Conservation (phyloP, 768 basidiomycete species). For the Russula griseocarnosa region DNA sequence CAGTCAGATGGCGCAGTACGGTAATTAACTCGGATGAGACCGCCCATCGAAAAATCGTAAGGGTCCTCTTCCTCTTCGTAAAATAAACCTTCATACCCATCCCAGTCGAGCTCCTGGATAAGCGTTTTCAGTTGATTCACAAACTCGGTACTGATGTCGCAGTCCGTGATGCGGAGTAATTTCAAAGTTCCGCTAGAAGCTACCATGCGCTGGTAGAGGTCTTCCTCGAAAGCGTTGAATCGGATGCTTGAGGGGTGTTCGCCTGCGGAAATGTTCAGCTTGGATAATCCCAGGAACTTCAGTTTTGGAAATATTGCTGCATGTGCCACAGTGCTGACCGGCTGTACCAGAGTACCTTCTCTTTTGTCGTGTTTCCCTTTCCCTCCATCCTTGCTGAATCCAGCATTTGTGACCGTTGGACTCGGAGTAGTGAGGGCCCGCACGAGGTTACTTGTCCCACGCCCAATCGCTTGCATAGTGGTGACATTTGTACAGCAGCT, state of each 20-base stretch:
- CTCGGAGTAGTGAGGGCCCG: constrained; percentile 2
- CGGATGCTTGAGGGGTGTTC: neutral
- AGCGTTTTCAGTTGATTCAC: neutral
- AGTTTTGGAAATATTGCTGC: neutral
- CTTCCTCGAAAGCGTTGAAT: neutral
- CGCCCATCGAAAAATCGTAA: no score
- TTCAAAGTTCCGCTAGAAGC: neutral
- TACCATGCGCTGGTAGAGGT: neutral
- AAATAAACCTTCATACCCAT: neutral
- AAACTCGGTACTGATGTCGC: neutral
- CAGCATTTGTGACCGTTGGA: neutral
- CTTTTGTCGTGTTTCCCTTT: neutral
- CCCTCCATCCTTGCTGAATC: neutral
- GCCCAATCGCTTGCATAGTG: constrained; percentile 1
- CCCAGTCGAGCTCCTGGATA: neutral
- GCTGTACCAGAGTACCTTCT: neutral
- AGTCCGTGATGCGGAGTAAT: constrained; percentile 1
- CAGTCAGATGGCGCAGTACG: no score
- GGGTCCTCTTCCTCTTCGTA: no score
- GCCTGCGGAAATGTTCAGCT: neutral
- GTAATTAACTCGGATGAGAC: no score
- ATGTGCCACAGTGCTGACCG: neutral
- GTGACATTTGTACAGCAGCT: constrained; percentile 6
- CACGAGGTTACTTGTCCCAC: constrained; percentile 5
- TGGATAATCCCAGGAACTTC: neutral